These are phyloP conservation scores for Cinnamomum micranthum DNA, from an alignment of 164 flowering plant genomes.

Conservation along the genomic window DNA sequence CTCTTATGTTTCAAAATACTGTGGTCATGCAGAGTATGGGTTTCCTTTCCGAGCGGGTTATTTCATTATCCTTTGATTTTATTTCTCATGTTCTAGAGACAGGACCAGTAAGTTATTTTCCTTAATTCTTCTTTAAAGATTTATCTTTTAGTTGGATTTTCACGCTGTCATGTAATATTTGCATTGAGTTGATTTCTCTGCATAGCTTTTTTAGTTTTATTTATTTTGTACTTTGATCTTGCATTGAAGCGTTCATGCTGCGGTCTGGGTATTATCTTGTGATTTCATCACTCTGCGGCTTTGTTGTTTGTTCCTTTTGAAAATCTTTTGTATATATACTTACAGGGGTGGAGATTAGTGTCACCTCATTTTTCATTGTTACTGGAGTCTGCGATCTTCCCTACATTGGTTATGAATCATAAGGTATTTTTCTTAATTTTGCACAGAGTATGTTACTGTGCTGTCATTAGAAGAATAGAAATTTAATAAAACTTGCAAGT, in stretches of 20 bases:
- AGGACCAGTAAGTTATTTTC: slow-evolving; percentile 56
- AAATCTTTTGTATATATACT: slow-evolving; percentile 10
- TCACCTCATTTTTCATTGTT: slow-evolving; percentile 66
- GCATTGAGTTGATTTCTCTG: background rate
- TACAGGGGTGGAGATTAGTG: slow-evolving; percentile 79
- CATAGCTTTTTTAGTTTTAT: background rate
- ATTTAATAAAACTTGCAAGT: background rate
- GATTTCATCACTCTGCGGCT: background rate
- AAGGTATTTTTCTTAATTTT: slow-evolving; percentile 40
- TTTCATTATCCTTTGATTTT: slow-evolving; percentile 71
- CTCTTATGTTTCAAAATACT: background rate
- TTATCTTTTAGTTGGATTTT: background rate
- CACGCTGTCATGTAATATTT: background rate
- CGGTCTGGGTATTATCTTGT: slow-evolving; percentile 1
- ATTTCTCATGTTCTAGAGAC: slow-evolving; percentile 69
- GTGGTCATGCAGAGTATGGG: slow-evolving; percentile 51
- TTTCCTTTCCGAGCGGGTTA: slow-evolving; percentile 54
- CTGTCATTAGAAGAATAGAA: background rate
- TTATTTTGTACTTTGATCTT: background rate
- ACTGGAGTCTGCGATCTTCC: slow-evolving; percentile 70
- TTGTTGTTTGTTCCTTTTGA: slow-evolving; percentile 3
- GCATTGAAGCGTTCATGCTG: background rate
- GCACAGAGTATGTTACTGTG: background rate
- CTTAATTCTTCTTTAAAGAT: background rate
- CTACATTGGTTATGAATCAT: slow-evolving; percentile 58